Conservation (phyloP, 2,329 filamentous ascomycete species). For the Diaporthe caulivora region DNA sequence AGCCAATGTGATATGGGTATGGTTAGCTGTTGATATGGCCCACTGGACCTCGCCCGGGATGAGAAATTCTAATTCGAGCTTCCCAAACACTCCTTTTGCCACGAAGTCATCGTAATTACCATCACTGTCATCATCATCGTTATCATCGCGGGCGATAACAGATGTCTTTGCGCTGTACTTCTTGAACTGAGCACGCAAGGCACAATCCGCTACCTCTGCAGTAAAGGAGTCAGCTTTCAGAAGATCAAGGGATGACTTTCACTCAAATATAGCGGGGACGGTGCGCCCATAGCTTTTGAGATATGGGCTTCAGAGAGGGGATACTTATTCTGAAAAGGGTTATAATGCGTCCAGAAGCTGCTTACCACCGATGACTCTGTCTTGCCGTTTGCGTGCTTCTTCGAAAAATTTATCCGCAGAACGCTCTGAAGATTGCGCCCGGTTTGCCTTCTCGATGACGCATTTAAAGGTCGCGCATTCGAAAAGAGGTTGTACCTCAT, state of each 20-base stretch:
- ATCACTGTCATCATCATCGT: not conserved
- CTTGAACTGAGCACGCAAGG: not conserved
- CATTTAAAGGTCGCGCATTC: not conserved
- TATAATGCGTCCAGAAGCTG: too few species aligned
- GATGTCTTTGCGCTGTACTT: not conserved
- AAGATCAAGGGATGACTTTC: too few species aligned
- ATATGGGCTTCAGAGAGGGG: too few species aligned
- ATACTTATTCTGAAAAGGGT: too few species aligned
- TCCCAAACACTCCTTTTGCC: not conserved
- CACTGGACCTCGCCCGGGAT: not conserved
- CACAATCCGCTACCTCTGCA: not conserved
- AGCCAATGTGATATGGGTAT: not conserved
- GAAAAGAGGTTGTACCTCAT: not conserved
- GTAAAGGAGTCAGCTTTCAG: too few species aligned
- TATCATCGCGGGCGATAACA: too few species aligned
- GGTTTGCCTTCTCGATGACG: too few species aligned
- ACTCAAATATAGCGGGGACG: too few species aligned
- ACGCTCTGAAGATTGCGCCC: too few species aligned
- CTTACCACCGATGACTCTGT: not conserved
- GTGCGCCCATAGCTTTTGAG: too few species aligned
- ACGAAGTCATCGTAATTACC: too few species aligned
- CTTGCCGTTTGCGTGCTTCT: too few species aligned
- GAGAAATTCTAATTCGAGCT: not conserved
- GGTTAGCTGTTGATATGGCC: not conserved
- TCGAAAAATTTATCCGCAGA: not conserved